phyloP scores from a whole-genome alignment of 257 asterid species.

The Dorcoceras hygrometricum region DNA sequence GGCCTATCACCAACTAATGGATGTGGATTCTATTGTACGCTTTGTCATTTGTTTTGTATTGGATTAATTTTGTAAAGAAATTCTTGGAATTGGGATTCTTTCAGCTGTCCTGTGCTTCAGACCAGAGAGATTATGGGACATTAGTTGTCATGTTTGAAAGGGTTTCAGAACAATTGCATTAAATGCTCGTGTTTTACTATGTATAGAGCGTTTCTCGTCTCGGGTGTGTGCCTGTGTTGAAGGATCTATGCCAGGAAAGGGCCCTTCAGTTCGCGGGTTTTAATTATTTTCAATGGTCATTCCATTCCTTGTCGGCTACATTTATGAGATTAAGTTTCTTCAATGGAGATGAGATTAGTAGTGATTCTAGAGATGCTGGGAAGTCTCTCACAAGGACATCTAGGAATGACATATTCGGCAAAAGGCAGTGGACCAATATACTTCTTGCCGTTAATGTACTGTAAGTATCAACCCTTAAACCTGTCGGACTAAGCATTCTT shows the following conservation, averaged over 20 bases:
- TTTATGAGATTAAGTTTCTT: constrained; percentile 53
- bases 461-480: constrained; percentile 47
- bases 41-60: constrained; percentile 18
- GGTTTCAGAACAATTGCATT: neutral
- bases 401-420: constrained; percentile 41
- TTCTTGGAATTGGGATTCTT: neutral
- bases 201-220: constrained; percentile 45
- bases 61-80: neutral
- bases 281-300: constrained; percentile 44
- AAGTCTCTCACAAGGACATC: constrained; percentile 44
- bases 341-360: constrained; percentile 47
- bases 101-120: neutral
- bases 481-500: neutral
- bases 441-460: constrained; percentile 67
- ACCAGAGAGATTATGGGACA: constrained; percentile 3
- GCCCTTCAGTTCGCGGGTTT: constrained; percentile 45
- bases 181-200: constrained; percentile 23
- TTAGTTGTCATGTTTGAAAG: neutral
- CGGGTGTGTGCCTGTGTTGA: constrained; percentile 43
- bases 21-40: neutral
- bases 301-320: constrained; percentile 38
- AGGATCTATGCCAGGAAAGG: constrained; percentile 48
- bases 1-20: neutral
- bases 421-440: constrained; percentile 66
- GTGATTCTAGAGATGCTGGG: constrained; percentile 30